Evolutionary conservation across 2,329 filamentous ascomycete genomes (phyloP).

Genomic region (Hypoxylon sp.): DNA sequence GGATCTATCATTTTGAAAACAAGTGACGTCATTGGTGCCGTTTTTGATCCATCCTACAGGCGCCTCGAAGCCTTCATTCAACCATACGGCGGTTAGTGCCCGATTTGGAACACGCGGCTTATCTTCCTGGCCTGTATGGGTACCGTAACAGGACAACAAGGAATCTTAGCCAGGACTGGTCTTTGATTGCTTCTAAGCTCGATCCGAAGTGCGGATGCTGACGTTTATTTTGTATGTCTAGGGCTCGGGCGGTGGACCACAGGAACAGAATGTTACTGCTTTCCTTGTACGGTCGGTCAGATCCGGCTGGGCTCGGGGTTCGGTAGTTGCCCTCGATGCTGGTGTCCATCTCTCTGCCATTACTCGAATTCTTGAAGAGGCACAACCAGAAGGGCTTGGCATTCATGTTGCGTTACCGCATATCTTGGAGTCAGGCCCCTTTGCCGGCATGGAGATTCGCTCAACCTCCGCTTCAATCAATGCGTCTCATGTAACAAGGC

Average conservation of each 20-base stretch:
- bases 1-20: slow-evolving; percentile 24
- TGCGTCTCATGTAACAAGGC: slow-evolving; percentile 82
- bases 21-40: slow-evolving; percentile 43
- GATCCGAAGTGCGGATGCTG: slow-evolving; percentile 24
- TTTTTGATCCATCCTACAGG: slow-evolving; percentile 31
- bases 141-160: neutral
- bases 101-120: slow-evolving; percentile 2
- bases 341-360: slow-evolving; percentile 92
- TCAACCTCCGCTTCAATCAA: slow-evolving; percentile 79
- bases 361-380: slow-evolving; percentile 79
- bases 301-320: slow-evolving; percentile 84
- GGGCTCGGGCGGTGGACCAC: slow-evolving; percentile 91
- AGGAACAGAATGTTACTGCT: slow-evolving; percentile 90
- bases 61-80: neutral
- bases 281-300: slow-evolving; percentile 88
- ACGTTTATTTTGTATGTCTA: slow-evolving; percentile 56
- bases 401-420: slow-evolving; percentile 62
- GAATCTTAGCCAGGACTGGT: neutral
- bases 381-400: slow-evolving; percentile 59
- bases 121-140: neutral
- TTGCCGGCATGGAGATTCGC: slow-evolving; percentile 82
- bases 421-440: slow-evolving; percentile 78
- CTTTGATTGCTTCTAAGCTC: neutral
- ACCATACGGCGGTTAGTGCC: neutral
- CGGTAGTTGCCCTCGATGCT: slow-evolving; percentile 91